These are phyloP conservation scores for Fusarium oligoseptatum DNA, from an alignment of 2,329 filamentous ascomycete species.

Conservation along the genomic window DNA sequence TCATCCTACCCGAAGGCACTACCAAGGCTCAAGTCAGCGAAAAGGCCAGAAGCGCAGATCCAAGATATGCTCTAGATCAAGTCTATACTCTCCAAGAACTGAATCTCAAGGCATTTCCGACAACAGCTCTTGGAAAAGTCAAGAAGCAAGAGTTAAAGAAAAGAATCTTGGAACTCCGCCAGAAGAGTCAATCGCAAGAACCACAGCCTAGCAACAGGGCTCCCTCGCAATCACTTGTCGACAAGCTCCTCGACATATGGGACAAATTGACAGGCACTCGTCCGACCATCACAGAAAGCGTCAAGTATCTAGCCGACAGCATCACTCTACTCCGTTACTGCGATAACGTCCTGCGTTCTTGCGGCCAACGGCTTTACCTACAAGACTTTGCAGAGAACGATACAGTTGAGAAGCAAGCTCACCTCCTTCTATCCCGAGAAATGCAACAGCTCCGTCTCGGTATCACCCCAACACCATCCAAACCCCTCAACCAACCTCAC, in stretches of 20 bases:
- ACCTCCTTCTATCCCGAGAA: constrained; percentile 42
- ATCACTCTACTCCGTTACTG: constrained; percentile 56
- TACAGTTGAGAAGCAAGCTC: constrained; percentile 50
- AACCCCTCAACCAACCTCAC: not conserved
- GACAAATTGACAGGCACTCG: constrained; percentile 48
- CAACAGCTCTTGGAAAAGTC: constrained; percentile 60
- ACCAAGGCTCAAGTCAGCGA: constrained; percentile 51
- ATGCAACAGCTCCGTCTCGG: constrained; percentile 32
- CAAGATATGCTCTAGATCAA: constrained; percentile 55
- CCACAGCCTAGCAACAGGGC: not conserved
- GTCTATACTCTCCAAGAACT: constrained; percentile 59
- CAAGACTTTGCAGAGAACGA: constrained; percentile 51
- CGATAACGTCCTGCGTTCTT: constrained; percentile 46
- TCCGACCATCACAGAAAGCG: constrained; percentile 43
- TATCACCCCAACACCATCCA: constrained; percentile 5
- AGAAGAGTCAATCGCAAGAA: not conserved
- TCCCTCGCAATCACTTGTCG: constrained; percentile 24
- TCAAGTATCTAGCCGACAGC: constrained; percentile 52
- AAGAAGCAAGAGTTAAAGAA: constrained; percentile 55
- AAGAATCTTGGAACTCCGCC: constrained; percentile 35
- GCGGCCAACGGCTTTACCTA: constrained; percentile 50
- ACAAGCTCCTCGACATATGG: constrained; percentile 46
- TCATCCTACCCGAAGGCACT: constrained; percentile 49
- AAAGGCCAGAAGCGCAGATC: constrained; percentile 50
- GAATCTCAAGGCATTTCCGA: constrained; percentile 53